phyloP scores from a whole-genome alignment of 2,329 filamentous ascomycete genomes.

The Aspergillus tamarii region DNA sequence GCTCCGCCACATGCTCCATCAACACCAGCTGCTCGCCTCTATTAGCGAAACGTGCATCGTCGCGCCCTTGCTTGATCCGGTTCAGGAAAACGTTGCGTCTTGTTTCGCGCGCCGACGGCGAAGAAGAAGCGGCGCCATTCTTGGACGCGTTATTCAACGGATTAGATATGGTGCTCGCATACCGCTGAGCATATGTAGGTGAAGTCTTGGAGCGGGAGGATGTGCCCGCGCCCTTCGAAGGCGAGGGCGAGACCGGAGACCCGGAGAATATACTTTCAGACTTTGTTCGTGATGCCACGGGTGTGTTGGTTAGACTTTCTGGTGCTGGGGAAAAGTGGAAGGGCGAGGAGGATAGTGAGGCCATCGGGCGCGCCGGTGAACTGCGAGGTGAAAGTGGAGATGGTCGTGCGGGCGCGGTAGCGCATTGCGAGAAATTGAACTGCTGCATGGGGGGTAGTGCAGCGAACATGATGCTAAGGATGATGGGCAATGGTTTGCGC shows the following conservation, averaged over 20 bases:
- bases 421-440: constrained; percentile 21
- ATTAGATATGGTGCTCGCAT: constrained; percentile 36
- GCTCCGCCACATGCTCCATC: constrained; percentile 45
- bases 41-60: constrained; percentile 41
- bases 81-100: constrained; percentile 47
- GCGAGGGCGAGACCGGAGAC: background rate
- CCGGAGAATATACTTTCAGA: background rate
- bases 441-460: constrained; percentile 24
- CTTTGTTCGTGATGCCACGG: background rate
- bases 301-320: background rate
- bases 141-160: constrained; percentile 32
- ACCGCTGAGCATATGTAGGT: constrained; percentile 40
- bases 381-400: constrained; percentile 29
- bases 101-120: constrained; percentile 35
- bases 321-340: background rate
- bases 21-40: constrained; percentile 48
- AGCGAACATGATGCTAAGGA: constrained; percentile 31
- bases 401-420: constrained; percentile 27
- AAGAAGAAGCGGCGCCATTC: constrained; percentile 20
- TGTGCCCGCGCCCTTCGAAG: background rate
- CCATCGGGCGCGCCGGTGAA: background rate
- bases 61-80: constrained; percentile 44
- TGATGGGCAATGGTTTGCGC: background rate
- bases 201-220: constrained; percentile 21
- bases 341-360: background rate